Evolutionary conservation across 208 protist genomes (phyloP).

Genomic region (Novymonas esmeraldas): DNA sequence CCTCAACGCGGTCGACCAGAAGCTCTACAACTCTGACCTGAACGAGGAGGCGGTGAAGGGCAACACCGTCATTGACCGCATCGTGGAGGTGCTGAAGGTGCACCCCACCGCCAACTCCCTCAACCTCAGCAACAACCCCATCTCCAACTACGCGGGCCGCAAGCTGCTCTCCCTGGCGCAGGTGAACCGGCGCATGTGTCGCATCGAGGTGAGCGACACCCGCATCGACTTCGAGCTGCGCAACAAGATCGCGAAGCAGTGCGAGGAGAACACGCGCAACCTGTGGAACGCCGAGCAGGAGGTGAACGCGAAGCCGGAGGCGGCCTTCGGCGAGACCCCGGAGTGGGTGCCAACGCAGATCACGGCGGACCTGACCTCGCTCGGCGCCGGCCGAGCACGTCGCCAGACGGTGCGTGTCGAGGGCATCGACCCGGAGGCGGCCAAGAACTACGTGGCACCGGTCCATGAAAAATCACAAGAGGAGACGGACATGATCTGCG

Average conservation of each 20-base stretch:
- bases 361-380: conserved; percentile 68
- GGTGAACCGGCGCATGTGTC: conserved; percentile 80
- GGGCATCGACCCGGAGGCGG: conserved; percentile 84
- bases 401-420: conserved; percentile 84
- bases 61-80: conserved; percentile 81
- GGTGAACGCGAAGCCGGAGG: conserved; percentile 15
- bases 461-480: conserved; percentile 79
- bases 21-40: conserved; percentile 92
- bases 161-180: conserved; percentile 84
- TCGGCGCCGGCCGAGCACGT: conserved; percentile 68
- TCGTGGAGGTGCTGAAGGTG: conserved; percentile 82
- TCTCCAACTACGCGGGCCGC: conserved; percentile 91
- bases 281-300: conserved; percentile 67
- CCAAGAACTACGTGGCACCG: conserved; percentile 79
- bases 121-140: conserved; percentile 85
- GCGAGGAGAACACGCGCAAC: conserved; percentile 82
- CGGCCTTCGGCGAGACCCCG: conserved; percentile 67
- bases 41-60: conserved; percentile 89
- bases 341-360: conserved; percentile 68
- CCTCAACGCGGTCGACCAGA: conserved; percentile 83
- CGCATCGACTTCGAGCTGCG: conserved; percentile 89
- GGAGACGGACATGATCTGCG: conserved; percentile 74
- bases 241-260: conserved; percentile 77
- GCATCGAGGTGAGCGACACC: conserved; percentile 77
- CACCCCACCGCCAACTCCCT: conserved; percentile 82